Base-by-base conservation (phyloP, 2,329 filamentous ascomycete species). In the Immersiporthe knoxdaviesiana region DNA sequence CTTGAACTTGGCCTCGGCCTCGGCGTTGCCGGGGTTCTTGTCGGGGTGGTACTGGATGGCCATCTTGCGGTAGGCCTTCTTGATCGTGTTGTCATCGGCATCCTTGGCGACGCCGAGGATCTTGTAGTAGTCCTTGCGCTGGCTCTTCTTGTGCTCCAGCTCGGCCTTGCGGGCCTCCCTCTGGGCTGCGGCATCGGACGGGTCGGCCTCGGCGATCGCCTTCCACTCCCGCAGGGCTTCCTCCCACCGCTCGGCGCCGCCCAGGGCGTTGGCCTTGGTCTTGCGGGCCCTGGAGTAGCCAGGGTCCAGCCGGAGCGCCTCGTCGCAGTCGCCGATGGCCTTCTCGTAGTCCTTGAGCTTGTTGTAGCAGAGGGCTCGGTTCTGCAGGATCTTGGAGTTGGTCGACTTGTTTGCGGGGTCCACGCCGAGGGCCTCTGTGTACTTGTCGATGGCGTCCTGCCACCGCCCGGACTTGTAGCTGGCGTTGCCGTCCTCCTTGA, bases 101-200 rank as follows among this genome's bases (percentile, higher is more conserved):
- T 94, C 91, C 85, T 97, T 98, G 69, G 91, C 84, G 11, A 99
- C 83, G 7, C 91, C 92, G 66, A 99, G 88, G 74, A 98, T 97
- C 87, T 97, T 97, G 85, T 99, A 99, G 83, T 97, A 98, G 78
- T 99, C 96, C 82, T 99, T 99, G 72, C 96, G 88, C 82, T 95
- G 92, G 79, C 92, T 62, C 90, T 98, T 98, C 90, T 99, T 99
- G 72, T 98, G 84, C 82, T 99, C 96, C 35, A 97, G 84, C 82
- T 99, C 95, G 1, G 95, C 96, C 75, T 91, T 92, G 68, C 92
- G 91, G 59, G 98, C 89, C 76, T 99, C 96, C 80, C 92, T 94
- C 65, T 87, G 85, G 70, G 98, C 91, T 18, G 87, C 89, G 56
- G 90, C 88, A 79, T 99, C 96, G 72, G 90, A 86, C 1, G 94